Evolutionary conservation across 2,329 filamentous ascomycete genomes (phyloP).

Genomic region (Xylaria polymorpha): DNA sequence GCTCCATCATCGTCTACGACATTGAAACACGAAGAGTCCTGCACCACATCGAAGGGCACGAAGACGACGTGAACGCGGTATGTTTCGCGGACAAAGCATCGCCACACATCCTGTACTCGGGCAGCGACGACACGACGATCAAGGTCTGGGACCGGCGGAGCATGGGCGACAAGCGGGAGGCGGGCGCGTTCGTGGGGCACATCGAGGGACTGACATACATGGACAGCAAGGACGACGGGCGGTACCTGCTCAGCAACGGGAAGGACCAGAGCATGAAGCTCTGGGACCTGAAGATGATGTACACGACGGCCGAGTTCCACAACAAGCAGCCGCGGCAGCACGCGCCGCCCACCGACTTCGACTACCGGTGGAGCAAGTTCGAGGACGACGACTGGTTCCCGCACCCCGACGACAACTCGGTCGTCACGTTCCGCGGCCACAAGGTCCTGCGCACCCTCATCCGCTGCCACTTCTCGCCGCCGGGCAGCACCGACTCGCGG

Average conservation of each 20-base stretch:
- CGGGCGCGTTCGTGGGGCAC: slow-evolving; percentile 74
- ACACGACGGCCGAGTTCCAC: slow-evolving; percentile 74
- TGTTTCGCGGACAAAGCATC: slow-evolving; percentile 91
- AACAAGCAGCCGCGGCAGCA: slow-evolving; percentile 66
- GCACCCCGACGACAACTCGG: slow-evolving; percentile 86
- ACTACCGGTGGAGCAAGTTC: slow-evolving; percentile 78
- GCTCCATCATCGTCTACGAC: slow-evolving; percentile 89
- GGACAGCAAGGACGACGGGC: slow-evolving; percentile 75
- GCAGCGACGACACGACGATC: slow-evolving; percentile 91
- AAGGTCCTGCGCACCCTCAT: slow-evolving; percentile 90
- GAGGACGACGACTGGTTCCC: slow-evolving; percentile 73
- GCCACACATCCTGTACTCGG: slow-evolving; percentile 94
- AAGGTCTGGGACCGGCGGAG: slow-evolving; percentile 97
- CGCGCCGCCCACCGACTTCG: slow-evolving; percentile 70
- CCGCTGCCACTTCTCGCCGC: slow-evolving; percentile 93
- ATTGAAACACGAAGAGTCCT: slow-evolving; percentile 83
- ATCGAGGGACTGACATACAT: slow-evolving; percentile 75
- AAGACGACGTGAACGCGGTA: slow-evolving; percentile 93
- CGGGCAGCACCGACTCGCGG: slow-evolving; percentile 83
- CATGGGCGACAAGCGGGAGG: slow-evolving; percentile 83
- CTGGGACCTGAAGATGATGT: slow-evolving; percentile 93
- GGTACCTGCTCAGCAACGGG: slow-evolving; percentile 90
- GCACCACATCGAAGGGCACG: slow-evolving; percentile 80
- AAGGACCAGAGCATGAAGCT: slow-evolving; percentile 98
- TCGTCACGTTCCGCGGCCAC: slow-evolving; percentile 95